phyloP scores from a whole-genome alignment of 192 early-diverging fungal genomes.

The Entophlyctis helioformis region DNA sequence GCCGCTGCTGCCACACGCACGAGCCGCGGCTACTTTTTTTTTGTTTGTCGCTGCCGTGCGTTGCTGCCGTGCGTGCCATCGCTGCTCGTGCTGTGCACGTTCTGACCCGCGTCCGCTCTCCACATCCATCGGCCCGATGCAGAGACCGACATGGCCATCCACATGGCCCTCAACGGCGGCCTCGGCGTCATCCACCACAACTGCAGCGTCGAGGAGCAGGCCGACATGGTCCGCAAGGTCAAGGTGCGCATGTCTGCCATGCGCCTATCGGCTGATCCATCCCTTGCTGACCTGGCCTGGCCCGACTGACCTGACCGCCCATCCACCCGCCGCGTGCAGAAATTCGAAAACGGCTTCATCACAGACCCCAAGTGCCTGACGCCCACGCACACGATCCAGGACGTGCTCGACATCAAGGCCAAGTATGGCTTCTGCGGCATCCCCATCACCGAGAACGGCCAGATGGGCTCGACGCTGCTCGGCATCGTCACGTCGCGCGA shows the following conservation, averaged over 20 bases:
- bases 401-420: constrained; percentile 79
- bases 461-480: constrained; percentile 75
- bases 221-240: constrained; percentile 95
- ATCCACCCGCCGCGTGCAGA: constrained; percentile 23
- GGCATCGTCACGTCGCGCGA: constrained; percentile 96
- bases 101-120: too few species aligned
- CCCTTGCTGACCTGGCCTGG: too few species aligned
- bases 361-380: constrained; percentile 81
- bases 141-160: constrained; percentile 96
- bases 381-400: constrained; percentile 68
- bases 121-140: too few species aligned
- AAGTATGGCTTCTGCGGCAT: constrained; percentile 89
- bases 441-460: constrained; percentile 87
- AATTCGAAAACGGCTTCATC: constrained; percentile 98
- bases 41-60: too few species aligned
- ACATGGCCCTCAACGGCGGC: constrained; percentile 91
- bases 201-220: constrained; percentile 90
- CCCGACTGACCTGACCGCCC: too few species aligned
- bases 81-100: too few species aligned
- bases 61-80: too few species aligned
- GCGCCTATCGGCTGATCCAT: too few species aligned
- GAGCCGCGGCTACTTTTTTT: too few species aligned
- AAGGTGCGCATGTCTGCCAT: too few species aligned
- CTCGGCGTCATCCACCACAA: constrained; percentile 98
- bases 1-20: too few species aligned